phyloP scores from a whole-genome alignment of 768 basidiomycete genomes.

The Pisolithus marmoratus region DNA sequence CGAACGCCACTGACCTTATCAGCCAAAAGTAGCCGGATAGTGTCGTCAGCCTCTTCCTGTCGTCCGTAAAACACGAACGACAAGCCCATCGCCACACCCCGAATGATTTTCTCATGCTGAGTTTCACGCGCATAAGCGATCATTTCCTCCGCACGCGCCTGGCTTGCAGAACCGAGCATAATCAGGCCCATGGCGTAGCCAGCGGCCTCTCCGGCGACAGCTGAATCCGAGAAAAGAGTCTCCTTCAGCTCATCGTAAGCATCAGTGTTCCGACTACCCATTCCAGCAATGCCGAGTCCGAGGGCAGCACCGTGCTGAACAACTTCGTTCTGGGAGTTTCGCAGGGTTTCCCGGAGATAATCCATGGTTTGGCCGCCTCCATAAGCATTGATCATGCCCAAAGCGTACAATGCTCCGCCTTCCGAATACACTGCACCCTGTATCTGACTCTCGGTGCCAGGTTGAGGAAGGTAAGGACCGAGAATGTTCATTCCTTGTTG shows the following conservation, averaged over 20 bases:
- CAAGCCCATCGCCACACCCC: constrained; percentile 88
- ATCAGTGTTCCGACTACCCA: constrained; percentile 86
- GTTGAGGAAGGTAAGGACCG: constrained; percentile 86
- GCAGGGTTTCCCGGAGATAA: constrained; percentile 78
- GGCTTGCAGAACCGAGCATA: constrained; percentile 91
- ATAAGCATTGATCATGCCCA: constrained; percentile 92
- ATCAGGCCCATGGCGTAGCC: constrained; percentile 98
- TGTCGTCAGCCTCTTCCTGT: constrained; percentile 88
- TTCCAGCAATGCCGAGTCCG: constrained; percentile 92
- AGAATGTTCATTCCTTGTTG: constrained; percentile 90
- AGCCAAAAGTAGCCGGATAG: constrained; percentile 66
- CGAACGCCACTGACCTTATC: constrained; percentile 67
- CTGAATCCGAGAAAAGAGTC: constrained; percentile 88
- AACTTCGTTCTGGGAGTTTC: constrained; percentile 71
- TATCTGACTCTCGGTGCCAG: constrained; percentile 68
- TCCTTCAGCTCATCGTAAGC: constrained; percentile 90
- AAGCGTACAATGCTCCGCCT: constrained; percentile 92
- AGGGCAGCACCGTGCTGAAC: constrained; percentile 97
- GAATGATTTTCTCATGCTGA: constrained; percentile 98
- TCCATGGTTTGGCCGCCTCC: constrained; percentile 64
- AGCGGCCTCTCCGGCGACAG: constrained; percentile 91
- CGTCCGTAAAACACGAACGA: constrained; percentile 90
- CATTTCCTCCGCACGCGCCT: constrained; percentile 86
- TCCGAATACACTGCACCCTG: constrained; percentile 85
- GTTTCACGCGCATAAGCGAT: constrained; percentile 94